phyloP scores from a whole-genome alignment of 192 early-diverging fungal genomes.

The Oehlia diaphana region DNA sequence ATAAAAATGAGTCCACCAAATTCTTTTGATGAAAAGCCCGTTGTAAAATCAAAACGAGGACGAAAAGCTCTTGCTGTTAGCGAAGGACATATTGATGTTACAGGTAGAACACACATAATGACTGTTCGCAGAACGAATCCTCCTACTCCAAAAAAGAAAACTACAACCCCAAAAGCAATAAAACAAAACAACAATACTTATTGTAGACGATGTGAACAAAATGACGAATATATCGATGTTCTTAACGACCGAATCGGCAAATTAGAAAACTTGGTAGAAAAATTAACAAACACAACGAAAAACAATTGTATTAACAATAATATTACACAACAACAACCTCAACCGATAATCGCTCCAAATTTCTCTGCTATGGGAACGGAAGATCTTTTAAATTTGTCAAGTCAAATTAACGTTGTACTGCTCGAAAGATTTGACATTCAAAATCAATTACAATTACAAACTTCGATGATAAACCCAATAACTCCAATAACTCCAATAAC shows the following conservation, averaged over 20 bases:
- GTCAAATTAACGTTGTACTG: neutral
- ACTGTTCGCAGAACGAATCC: neutral
- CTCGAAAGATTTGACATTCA: neutral
- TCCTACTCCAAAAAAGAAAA: neutral
- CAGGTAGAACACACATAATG: neutral
- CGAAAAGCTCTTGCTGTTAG: neutral
- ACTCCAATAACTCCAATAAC: too few relatives aligned
- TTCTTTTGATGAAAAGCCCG: neutral
- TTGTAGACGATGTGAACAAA: neutral
- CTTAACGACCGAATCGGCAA: neutral
- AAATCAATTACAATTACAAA: neutral
- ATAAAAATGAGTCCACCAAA: neutral
- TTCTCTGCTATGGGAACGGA: neutral
- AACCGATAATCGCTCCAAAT: neutral
- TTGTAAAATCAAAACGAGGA: neutral
- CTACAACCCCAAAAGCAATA: neutral
- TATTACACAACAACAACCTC: neutral
- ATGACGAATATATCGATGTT: neutral
- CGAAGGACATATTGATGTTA: neutral
- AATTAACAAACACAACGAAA: neutral
- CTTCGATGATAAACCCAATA: neutral
- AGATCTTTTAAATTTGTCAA: neutral
- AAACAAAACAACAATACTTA: neutral
- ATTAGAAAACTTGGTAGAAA: neutral
- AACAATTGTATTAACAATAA: neutral